Evolutionary conservation across 208 protist species (phyloP), one percentile per base, ranked within the genome.

Genomic region (Wallacemonas collosoma): DNA sequence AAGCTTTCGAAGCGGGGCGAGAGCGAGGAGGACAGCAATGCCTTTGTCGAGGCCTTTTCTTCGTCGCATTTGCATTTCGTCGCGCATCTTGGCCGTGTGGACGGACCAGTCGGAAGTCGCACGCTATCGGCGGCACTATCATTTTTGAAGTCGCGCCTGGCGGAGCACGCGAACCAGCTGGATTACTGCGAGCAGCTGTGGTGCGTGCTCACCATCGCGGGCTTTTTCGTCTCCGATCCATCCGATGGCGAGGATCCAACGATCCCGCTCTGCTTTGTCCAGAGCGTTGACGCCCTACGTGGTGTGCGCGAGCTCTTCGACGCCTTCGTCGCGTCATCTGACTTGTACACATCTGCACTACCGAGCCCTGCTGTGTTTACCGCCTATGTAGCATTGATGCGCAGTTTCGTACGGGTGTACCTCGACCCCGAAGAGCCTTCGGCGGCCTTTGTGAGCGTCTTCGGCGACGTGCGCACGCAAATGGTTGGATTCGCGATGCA

Each of bases 191-290:
- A 95, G 73, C 70, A 71, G 35, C 44, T 90, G 39, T 93, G 88
- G 91, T 71, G 86, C 15, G 64, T 90, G 15, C 66, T 93, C n/a
- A 88, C 79, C 45, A 54, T 93, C 17, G 70, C 81, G 26, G 58
- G 61, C 48, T 83, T 79, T 50, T 94, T 94, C 62, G 72, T 96
- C 17, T 82, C 83, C 0, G 91, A 96, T 57, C 71, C 78, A 6
- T 71, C 75, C 12, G 87, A 94, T 15, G 87, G 89, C 41, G 91
- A 96, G 76, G 68, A 86, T 55, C 72, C 86, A n/a, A 89, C 69
- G 65, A 87, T 93, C 60, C 91, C 91, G 2, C 72, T 73, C 11
- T 93, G 89, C 77, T 94, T 94, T 67, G 56, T 82, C 54, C 73
- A 68, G 15, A 71, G 87, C 7, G 58, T 86, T 66, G 54, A 69